Evolutionary conservation across 1,284 basidiomycete genomes (phyloP).

Genomic region (Anthracocystis walkeri): DNA sequence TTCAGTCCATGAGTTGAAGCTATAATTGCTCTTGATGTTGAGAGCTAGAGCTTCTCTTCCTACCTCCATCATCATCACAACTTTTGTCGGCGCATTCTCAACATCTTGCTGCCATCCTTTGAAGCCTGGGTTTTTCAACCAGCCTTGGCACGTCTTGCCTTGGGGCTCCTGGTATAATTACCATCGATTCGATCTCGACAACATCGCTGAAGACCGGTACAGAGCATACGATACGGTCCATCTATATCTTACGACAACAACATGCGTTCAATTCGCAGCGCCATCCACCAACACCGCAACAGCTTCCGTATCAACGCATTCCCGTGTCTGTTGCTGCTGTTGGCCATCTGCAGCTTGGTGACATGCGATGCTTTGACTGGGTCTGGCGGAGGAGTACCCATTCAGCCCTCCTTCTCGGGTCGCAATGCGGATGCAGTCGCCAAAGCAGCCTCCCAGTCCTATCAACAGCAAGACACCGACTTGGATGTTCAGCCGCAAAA

Average conservation of each 20-base stretch:
- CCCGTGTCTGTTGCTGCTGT: slow-evolving; percentile 1
- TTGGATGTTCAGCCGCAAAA: neutral
- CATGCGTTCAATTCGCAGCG: neutral
- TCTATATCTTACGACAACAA: neutral
- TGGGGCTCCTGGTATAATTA: neutral
- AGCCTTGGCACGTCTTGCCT: neutral
- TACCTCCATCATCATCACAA: no score
- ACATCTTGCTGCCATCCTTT: no score
- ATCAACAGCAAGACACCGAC: slow-evolving; percentile 1
- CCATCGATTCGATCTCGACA: neutral
- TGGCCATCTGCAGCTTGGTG: slow-evolving; percentile 3
- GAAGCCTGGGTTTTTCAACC: neutral
- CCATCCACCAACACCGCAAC: neutral
- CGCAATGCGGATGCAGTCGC: slow-evolving; percentile 12
- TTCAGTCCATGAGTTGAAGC: neutral
- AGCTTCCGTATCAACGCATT: neutral
- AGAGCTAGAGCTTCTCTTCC: no score
- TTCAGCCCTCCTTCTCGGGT: neutral
- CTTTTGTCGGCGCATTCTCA: no score
- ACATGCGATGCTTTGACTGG: neutral
- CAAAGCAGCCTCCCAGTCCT: slow-evolving; percentile 21
- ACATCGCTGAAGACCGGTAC: no score
- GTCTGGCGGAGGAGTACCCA: neutral
- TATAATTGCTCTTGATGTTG: neutral
- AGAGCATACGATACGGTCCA: neutral